Base-by-base conservation (phyloP, 2,329 filamentous ascomycete species). In the Aspergillus fructus region DNA sequence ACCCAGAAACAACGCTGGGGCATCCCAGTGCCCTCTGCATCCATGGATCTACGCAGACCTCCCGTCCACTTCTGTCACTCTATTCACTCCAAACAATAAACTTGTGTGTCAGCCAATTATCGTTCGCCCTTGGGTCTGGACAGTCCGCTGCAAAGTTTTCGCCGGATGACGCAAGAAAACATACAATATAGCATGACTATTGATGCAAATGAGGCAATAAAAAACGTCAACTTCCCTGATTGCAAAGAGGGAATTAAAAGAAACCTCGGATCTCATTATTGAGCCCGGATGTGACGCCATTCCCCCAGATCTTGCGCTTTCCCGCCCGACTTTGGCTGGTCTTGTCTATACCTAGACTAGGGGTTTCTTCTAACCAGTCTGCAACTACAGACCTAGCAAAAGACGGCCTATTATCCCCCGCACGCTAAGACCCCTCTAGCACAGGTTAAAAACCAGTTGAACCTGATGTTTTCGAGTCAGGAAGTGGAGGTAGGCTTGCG, bases 31-130 rank as follows among this genome's bases (percentile, higher is more conserved):
- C 34, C 15, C 34, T 37, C 12, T n/a, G 5, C 15, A 23, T n/a
- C 34, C 34, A 37, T 37, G 34, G 34, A 13, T 37, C 34, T 37
- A n/a, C 34, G 5, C 19, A 34, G 24, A 13, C 33, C 21, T 30
- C 42, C 42, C 30, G 33, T 47, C 51, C 23, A 46, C 49, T 45
- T 53, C 50, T 41, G 41, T 40, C 46, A 53, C 50, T 46, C 24
- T 46, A 46, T 41, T 30, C 11, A 12, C 4, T 8, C 12, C 46
- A 8, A 30, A 34, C 17, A 34, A 23, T 37, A 9, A 43, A 39
- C 39, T 51, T 42, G 12, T 52, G 7, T 19, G 34, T 5, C 17
- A 19, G 15, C 47, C 24, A 49, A 8, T 37, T 9, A 49, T 39
- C 15, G 12, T n/a, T 8, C 33, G 4, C 15, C 30, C 30, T 39